A percentile compares a stretch with the other conserved stretches of the same genome.
Conservation (phyloP, 2,329 filamentous ascomycete genomes). For the Bipolaris oryzae region DNA sequence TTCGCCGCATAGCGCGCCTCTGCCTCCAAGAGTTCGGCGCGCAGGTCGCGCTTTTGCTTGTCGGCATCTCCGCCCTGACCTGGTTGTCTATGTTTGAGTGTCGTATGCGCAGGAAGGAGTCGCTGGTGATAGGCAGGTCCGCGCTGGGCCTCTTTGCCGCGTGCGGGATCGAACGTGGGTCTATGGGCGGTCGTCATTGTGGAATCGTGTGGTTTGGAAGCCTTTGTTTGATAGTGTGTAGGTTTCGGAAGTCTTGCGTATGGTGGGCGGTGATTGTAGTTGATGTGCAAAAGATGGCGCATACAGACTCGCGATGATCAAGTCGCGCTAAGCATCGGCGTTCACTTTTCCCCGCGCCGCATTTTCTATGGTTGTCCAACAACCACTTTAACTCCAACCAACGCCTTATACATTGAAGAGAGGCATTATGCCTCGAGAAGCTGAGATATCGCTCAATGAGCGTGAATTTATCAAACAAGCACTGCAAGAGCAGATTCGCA, state of each 20-base stretch:
- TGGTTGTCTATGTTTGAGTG: slow-evolving; percentile 81
- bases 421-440: slow-evolving; percentile 82
- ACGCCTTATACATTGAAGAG: slow-evolving; percentile 7
- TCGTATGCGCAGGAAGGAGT: slow-evolving; percentile 89
- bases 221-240: neutral
- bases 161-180: slow-evolving; percentile 95
- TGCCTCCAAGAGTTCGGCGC: slow-evolving; percentile 85
- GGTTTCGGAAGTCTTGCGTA: slow-evolving; percentile 43
- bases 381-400: slow-evolving; percentile 12
- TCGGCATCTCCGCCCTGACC: slow-evolving; percentile 88
- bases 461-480: slow-evolving; percentile 84
- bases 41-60: slow-evolving; percentile 73
- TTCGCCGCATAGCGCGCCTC: slow-evolving; percentile 89
- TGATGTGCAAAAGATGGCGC: slow-evolving; percentile 15
- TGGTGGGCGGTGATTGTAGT: slow-evolving; percentile 12
- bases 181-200: slow-evolving; percentile 67
- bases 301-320: slow-evolving; percentile 12
- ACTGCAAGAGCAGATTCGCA: slow-evolving; percentile 76
- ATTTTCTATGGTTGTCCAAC: slow-evolving; percentile 27
- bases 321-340: slow-evolving; percentile 22
- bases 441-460: slow-evolving; percentile 87
- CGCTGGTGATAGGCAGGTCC: slow-evolving; percentile 96
- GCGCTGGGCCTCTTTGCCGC: slow-evolving; percentile 91
- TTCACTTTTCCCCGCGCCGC: slow-evolving; percentile 32
- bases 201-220: neutral